A percentile compares a stretch with the other conserved stretches of the same genome.
phyloP scores from a whole-genome alignment of 1,139 yeast species.

The Suhomyces guaymorum region DNA sequence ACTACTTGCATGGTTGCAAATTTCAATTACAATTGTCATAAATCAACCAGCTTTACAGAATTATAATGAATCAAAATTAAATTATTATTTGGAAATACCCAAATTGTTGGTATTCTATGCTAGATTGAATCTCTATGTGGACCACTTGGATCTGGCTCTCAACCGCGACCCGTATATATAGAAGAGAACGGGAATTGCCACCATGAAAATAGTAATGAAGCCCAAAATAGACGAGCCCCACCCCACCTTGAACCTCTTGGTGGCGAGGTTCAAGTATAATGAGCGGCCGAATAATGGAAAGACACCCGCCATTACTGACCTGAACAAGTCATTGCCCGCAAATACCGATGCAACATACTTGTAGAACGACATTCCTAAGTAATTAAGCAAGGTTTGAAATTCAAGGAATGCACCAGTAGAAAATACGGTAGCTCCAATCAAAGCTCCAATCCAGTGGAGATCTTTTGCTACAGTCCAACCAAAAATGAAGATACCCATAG shows the following conservation, averaged over 20 bases:
- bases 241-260: constrained; percentile 52
- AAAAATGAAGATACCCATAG: constrained; percentile 48
- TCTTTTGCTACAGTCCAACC: constrained; percentile 49
- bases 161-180: constrained; percentile 51
- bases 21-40: no score
- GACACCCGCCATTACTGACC: constrained; percentile 57
- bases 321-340: constrained; percentile 55
- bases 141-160: constrained; percentile 48
- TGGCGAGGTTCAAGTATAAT: constrained; percentile 45
- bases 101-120: no score
- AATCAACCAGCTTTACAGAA: no score
- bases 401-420: constrained; percentile 40
- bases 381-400: constrained; percentile 43
- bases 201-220: constrained; percentile 42
- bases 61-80: no score
- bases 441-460: constrained; percentile 46
- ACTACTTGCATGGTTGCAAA: no score
- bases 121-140: no score
- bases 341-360: constrained; percentile 57
- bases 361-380: constrained; percentile 36
- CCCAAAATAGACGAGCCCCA: constrained; percentile 57
- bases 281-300: constrained; percentile 63
- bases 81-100: no score
- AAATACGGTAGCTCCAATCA: constrained; percentile 43
- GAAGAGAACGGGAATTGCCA: constrained; percentile 48